Evolutionary conservation across 2,329 filamentous ascomycete genomes (phyloP).

Genomic region (Diaporthe sp.): DNA sequence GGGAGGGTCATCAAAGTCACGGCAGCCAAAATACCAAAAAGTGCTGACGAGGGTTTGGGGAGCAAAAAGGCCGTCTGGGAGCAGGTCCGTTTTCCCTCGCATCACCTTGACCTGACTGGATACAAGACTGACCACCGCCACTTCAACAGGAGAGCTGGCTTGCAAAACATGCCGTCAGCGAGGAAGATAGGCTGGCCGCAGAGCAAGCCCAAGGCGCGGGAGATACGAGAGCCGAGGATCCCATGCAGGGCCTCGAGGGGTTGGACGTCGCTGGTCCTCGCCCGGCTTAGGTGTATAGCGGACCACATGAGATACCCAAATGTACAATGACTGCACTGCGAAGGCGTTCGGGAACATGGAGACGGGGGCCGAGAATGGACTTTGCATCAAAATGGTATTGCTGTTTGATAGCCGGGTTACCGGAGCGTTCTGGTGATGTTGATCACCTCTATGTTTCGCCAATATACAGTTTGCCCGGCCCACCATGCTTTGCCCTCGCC

Average conservation of each 20-base stretch:
- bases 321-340: constrained; percentile 54
- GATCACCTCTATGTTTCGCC: constrained; percentile 34
- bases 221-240: constrained; percentile 76
- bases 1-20: constrained; percentile 93
- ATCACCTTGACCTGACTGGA: not conserved
- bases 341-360: constrained; percentile 54
- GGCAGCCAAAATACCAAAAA: constrained; percentile 91
- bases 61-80: constrained; percentile 98
- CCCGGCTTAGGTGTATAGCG: constrained; percentile 64
- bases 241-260: constrained; percentile 95
- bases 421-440: constrained; percentile 31
- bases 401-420: constrained; percentile 28
- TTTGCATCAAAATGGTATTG: constrained; percentile 38
- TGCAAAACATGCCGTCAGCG: constrained; percentile 85
- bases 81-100: constrained; percentile 73
- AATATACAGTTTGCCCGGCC: constrained; percentile 39
- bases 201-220: constrained; percentile 64
- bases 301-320: constrained; percentile 38
- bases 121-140: constrained; percentile 38
- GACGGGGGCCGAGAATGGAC: constrained; percentile 34
- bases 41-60: constrained; percentile 86
- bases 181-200: constrained; percentile 77
- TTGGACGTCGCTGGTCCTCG: constrained; percentile 95
- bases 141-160: constrained; percentile 86
- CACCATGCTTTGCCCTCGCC: constrained; percentile 35